Conservation (phyloP, 1,139 yeast genomes). For the Taiozyma onychis region DNA sequence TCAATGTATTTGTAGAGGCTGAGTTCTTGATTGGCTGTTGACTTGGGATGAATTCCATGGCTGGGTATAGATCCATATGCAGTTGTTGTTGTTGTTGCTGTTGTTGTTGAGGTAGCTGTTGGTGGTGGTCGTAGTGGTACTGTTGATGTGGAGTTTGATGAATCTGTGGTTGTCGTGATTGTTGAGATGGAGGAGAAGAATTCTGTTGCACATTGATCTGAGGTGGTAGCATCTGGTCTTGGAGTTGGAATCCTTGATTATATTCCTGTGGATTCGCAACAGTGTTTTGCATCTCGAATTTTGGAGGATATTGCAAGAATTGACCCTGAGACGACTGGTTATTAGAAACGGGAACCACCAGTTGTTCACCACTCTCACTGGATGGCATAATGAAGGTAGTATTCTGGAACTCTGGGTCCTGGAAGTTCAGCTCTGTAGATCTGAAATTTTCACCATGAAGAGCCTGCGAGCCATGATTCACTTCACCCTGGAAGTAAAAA, state of each 20-base stretch:
- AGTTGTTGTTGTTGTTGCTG: slow-evolving; percentile 3
- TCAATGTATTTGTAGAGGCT: slow-evolving; percentile 29
- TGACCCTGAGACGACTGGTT: slow-evolving; percentile 3
- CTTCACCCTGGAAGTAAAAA: slow-evolving; percentile 11
- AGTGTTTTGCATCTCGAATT: slow-evolving; percentile 1
- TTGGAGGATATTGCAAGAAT: slow-evolving; percentile 12
- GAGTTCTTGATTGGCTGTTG: slow-evolving; percentile 5
- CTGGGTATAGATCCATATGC: slow-evolving; percentile 14
- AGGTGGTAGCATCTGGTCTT: background rate
- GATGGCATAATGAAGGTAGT: slow-evolving; percentile 1
- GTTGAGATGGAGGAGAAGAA: background rate
- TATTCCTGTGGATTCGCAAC: background rate
- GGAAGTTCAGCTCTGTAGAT: slow-evolving; percentile 2
- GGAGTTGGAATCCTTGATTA: background rate
- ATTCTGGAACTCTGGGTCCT: background rate
- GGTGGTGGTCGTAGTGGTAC: slow-evolving; percentile 3
- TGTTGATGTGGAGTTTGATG: slow-evolving; percentile 4
- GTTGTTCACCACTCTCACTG: slow-evolving; percentile 6
- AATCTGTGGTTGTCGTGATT: slow-evolving; percentile 1
- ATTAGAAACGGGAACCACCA: slow-evolving; percentile 12
- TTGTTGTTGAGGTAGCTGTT: slow-evolving; percentile 4
- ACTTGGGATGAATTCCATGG: slow-evolving; percentile 16
- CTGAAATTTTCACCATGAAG: slow-evolving; percentile 10
- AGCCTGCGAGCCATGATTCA: background rate
- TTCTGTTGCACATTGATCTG: background rate